These are phyloP conservation scores for Castanea mollissima DNA, from an alignment of 306 rosid species.

Conservation along the genomic window DNA sequence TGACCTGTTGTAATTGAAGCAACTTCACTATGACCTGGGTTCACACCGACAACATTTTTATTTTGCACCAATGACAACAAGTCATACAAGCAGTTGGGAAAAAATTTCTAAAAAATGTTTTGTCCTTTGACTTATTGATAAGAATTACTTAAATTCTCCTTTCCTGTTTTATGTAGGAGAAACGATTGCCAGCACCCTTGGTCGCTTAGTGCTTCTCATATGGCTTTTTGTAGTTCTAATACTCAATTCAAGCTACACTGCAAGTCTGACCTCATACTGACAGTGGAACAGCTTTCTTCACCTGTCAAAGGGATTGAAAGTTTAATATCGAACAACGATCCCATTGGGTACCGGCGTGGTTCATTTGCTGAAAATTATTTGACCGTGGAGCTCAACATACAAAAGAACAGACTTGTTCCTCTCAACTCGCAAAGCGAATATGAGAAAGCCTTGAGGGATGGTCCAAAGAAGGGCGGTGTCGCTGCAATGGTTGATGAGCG, in stretches of 20 bases:
- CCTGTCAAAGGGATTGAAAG: slow-evolving; percentile 80
- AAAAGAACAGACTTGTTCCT: slow-evolving; percentile 64
- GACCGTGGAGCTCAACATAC: slow-evolving; percentile 55
- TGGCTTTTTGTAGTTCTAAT: slow-evolving; percentile 95
- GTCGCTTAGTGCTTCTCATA: slow-evolving; percentile 78
- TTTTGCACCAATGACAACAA: too few relatives aligned
- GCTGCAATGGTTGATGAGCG: slow-evolving; percentile 80
- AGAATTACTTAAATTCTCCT: neutral
- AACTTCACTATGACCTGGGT: too few relatives aligned
- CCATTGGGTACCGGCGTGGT: slow-evolving; percentile 72
- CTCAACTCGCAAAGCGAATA: slow-evolving; percentile 47
- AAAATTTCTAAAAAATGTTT: too few relatives aligned
- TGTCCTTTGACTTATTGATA: too few relatives aligned
- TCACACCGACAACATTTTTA: too few relatives aligned
- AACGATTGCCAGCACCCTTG: slow-evolving; percentile 82
- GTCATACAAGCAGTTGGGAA: too few relatives aligned
- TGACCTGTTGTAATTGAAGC: too few relatives aligned
- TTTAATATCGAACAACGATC: slow-evolving; percentile 45
- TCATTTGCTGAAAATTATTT: slow-evolving; percentile 64
- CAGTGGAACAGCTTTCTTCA: slow-evolving; percentile 78
- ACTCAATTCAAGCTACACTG: slow-evolving; percentile 92
- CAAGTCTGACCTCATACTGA: slow-evolving; percentile 91
- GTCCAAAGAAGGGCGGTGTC: slow-evolving; percentile 77
- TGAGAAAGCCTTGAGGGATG: slow-evolving; percentile 60
- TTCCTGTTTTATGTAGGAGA: slow-evolving; percentile 50